A percentile compares a stretch with the other conserved stretches of the same genome.
phyloP scores from a whole-genome alignment of 495 filamentous ascomycete genomes.

The Trichoderma orchidacearum region DNA sequence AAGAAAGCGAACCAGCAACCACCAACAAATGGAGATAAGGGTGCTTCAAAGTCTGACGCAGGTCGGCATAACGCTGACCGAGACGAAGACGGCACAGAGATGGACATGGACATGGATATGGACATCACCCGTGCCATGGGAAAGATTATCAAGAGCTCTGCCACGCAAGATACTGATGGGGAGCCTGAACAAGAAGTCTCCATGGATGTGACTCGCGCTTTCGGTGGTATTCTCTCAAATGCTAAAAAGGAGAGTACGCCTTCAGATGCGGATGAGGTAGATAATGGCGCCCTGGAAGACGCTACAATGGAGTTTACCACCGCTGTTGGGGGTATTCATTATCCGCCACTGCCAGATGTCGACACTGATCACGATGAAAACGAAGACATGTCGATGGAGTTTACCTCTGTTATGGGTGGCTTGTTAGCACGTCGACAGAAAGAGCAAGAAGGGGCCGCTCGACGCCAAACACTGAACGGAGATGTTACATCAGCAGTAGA shows the following conservation, averaged over 20 bases:
- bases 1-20: slow-evolving; percentile 14
- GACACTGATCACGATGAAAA: slow-evolving; percentile 19
- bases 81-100: slow-evolving; percentile 15
- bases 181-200: slow-evolving; percentile 52
- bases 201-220: slow-evolving; percentile 72
- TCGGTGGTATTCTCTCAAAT: slow-evolving; percentile 67
- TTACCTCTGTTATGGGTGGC: slow-evolving; percentile 60
- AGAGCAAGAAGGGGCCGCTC: slow-evolving; percentile 8
- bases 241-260: slow-evolving; percentile 9
- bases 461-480: slow-evolving; percentile 13
- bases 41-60: background rate
- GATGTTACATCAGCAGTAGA: slow-evolving; percentile 19
- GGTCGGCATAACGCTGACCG: background rate
- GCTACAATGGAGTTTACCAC: slow-evolving; percentile 50
- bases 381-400: slow-evolving; percentile 72
- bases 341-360: slow-evolving; percentile 9
- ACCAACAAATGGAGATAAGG: background rate
- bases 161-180: slow-evolving; percentile 10
- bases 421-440: slow-evolving; percentile 33
- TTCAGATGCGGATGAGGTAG: slow-evolving; percentile 5
- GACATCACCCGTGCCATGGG: slow-evolving; percentile 44
- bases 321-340: slow-evolving; percentile 43
- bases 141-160: slow-evolving; percentile 32
- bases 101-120: slow-evolving; percentile 38
- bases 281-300: slow-evolving; percentile 27